These are phyloP conservation scores for Colletotrichum tropicicola DNA, from an alignment of 2,329 filamentous ascomycete species.

Conservation along the genomic window DNA sequence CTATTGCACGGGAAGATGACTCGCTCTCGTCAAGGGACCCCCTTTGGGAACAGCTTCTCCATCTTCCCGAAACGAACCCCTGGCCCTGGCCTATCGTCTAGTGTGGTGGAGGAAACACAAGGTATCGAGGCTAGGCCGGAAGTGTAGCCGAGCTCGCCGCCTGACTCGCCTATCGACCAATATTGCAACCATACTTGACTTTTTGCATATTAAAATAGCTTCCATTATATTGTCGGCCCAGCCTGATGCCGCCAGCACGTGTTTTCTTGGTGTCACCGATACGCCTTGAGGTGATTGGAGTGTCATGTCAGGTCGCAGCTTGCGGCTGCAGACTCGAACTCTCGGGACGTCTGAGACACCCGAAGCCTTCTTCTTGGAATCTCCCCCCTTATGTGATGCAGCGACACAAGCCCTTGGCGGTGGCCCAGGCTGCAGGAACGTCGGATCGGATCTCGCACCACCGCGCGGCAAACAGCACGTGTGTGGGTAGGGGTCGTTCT, in stretches of 20 bases:
- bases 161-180: conserved; percentile 19
- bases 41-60: conserved; percentile 5
- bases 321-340: background rate
- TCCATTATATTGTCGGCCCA: background rate
- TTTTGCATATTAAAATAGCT: conserved; percentile 19
- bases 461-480: background rate
- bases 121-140: conserved; percentile 9
- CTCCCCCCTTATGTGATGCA: background rate
- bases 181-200: conserved; percentile 6
- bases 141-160: background rate
- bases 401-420: background rate
- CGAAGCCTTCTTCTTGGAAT: background rate
- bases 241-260: background rate
- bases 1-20: conserved; percentile 9
- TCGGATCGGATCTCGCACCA: background rate
- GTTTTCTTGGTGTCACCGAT: background rate
- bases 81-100: background rate
- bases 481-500: background rate
- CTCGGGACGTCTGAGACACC: background rate
- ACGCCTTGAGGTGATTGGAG: background rate
- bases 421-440: background rate
- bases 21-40: background rate
- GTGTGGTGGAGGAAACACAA: background rate
- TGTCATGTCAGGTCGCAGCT: background rate
- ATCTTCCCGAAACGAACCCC: conserved; percentile 27